Evolutionary conservation across 352 stramenopile species (phyloP).

Genomic region (Globisporangium paddicum): DNA sequence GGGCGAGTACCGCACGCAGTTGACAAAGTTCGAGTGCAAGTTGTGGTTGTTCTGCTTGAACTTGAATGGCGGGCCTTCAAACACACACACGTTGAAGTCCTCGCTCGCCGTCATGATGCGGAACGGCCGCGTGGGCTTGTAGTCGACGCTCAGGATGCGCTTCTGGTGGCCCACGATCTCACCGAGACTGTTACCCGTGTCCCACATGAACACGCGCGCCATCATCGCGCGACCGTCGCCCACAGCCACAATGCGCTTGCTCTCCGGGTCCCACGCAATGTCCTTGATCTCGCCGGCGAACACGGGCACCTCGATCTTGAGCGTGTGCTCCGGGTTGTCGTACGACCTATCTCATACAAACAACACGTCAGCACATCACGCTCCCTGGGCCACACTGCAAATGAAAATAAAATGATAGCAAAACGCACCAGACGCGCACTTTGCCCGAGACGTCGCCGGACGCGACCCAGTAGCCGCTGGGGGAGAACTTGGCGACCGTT

Average conservation of each 20-base stretch:
- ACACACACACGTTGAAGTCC: constrained; percentile 95
- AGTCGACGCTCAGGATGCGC: constrained; percentile 89
- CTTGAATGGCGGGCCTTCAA: constrained; percentile 95
- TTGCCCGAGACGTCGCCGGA: constrained; percentile 89
- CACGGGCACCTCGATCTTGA: constrained; percentile 92
- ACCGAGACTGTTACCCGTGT: constrained; percentile 94
- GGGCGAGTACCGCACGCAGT: constrained; percentile 92
- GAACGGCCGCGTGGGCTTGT: constrained; percentile 93
- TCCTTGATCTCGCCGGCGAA: constrained; percentile 93
- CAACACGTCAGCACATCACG: too few relatives aligned
- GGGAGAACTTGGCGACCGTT: constrained; percentile 92
- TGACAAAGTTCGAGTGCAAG: constrained; percentile 95
- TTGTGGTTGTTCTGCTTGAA: constrained; percentile 92
- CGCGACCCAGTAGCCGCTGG: constrained; percentile 93
- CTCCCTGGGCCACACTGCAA: too few relatives aligned
- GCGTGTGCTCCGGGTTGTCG: constrained; percentile 95
- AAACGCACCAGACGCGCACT: constrained; percentile 89
- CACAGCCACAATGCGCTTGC: constrained; percentile 91
- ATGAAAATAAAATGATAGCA: too few relatives aligned
- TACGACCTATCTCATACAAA: constrained; percentile 55
- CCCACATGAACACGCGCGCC: constrained; percentile 94
- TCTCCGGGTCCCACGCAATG: constrained; percentile 94
- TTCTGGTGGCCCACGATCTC: constrained; percentile 94
- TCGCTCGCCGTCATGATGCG: constrained; percentile 94
- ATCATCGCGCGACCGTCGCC: constrained; percentile 79